Evolutionary conservation across 2,329 filamentous ascomycete genomes (phyloP).

Genomic region (Apiospora arundinis): DNA sequence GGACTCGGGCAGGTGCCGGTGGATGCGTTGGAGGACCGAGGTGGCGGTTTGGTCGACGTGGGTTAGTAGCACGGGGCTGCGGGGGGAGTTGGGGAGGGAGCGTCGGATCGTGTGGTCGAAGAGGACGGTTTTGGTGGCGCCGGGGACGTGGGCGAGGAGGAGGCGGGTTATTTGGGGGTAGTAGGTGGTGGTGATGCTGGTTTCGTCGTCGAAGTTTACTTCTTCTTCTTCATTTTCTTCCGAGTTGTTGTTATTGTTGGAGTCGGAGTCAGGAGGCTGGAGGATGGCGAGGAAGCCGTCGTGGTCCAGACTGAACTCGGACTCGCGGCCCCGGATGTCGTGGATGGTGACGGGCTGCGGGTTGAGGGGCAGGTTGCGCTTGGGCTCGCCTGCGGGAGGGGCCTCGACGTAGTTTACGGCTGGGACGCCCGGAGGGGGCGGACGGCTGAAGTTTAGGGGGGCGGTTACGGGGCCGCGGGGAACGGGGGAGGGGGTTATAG

Average conservation of each 20-base stretch:
- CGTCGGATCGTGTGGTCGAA: slow-evolving; percentile 93
- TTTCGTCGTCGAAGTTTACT: slow-evolving; percentile 70
- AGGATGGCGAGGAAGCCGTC: slow-evolving; percentile 78
- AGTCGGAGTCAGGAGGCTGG: slow-evolving; percentile 52
- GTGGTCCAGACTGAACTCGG: slow-evolving; percentile 69
- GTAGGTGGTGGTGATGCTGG: slow-evolving; percentile 72
- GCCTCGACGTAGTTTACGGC: slow-evolving; percentile 74
- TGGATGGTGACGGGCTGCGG: slow-evolving; percentile 63
- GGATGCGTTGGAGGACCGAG: slow-evolving; percentile 72
- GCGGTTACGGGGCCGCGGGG: slow-evolving; percentile 67
- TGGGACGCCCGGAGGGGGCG: slow-evolving; percentile 62
- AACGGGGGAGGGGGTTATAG: slow-evolving; percentile 45
- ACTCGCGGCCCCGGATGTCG: slow-evolving; percentile 77
- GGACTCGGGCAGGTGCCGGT: slow-evolving; percentile 62
- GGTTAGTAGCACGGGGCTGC: slow-evolving; percentile 72
- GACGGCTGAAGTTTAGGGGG: slow-evolving; percentile 68
- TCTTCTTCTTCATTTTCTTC: background rate
- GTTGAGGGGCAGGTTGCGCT: slow-evolving; percentile 67
- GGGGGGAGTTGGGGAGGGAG: slow-evolving; percentile 59
- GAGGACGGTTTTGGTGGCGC: slow-evolving; percentile 69
- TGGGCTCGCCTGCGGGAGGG: slow-evolving; percentile 64
- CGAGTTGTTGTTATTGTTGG: background rate
- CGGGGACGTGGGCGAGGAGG: slow-evolving; percentile 70
- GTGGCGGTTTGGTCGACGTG: slow-evolving; percentile 84
- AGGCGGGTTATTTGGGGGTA: slow-evolving; percentile 84